These are phyloP conservation scores for Cyberlindnera bimundalis DNA, from an alignment of 805 yeast species.

Conservation along the genomic window DNA sequence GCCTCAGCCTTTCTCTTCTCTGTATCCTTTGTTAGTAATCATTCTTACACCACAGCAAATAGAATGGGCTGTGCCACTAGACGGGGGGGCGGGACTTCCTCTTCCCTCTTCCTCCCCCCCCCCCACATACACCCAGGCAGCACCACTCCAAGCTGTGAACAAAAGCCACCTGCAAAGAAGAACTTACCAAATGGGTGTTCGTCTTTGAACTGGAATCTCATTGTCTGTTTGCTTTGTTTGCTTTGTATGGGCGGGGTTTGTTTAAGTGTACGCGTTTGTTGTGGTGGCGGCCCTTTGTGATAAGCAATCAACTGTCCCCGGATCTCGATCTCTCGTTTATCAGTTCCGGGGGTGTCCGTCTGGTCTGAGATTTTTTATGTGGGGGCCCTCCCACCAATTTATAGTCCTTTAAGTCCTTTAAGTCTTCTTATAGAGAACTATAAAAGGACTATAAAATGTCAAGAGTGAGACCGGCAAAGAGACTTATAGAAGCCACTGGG, in stretches of 20 bases:
- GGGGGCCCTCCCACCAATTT: too few relatives aligned
- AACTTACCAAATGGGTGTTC: conserved; percentile 89
- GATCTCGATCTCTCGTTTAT: neutral
- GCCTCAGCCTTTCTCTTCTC: conserved; percentile 96
- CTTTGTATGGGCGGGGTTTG: neutral
- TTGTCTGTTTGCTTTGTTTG: conserved; percentile 23
- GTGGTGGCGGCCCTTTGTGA: conserved; percentile 4
- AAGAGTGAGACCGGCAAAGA: conserved; percentile 10
- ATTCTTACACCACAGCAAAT: too few relatives aligned
- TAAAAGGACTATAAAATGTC: neutral
- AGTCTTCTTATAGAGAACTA: too few relatives aligned
- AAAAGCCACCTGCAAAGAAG: too few relatives aligned
- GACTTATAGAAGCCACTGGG: conserved; percentile 10
- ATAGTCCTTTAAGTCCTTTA: too few relatives aligned
- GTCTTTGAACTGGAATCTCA: conserved; percentile 93
- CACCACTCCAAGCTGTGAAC: too few relatives aligned
- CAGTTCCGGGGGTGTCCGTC: neutral
- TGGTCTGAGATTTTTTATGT: too few relatives aligned
- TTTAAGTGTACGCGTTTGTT: neutral
- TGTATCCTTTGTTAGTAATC: conserved; percentile 22
- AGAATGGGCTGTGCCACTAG: too few relatives aligned
- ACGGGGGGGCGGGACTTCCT: too few relatives aligned
- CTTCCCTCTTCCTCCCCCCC: too few relatives aligned
- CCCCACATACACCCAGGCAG: too few relatives aligned
- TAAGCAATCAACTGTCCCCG: conserved; percentile 1